Base-by-base conservation (phyloP, 83 land plant species). In the Picea abies region DNA sequence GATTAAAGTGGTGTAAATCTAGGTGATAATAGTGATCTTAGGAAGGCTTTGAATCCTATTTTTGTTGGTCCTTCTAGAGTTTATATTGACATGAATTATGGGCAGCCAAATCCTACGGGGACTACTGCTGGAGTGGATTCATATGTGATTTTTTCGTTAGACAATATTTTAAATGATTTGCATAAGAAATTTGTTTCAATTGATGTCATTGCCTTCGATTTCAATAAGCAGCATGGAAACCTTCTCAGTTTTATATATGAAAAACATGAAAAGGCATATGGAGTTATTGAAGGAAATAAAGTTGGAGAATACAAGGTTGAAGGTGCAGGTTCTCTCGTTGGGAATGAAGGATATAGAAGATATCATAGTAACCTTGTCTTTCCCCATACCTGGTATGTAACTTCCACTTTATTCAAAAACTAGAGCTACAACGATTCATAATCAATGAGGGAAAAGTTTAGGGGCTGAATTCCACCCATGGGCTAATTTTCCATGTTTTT, bases 151-250 rank as follows among this genome's bases (percentile, higher is more conserved):
- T 9, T 72, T n/a, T 72, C 52, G 2, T 72, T 41, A n/a, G 76
- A 72, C 20, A 22, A 72, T 15, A 72, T 72, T 72, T 6, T 72
- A 47, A 37, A 72, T 72, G 52, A 72, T 41, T 72, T 72, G 49
- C 76, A 72, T 11, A 72, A 72, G 76, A 41, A 72, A n/a, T n/a
- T 72, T 72, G 52, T 41, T 72, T 72, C 25, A 0, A 47, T 17
- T 72, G 49, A 72, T 72, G 49, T 37, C 22, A 72, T 37, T 6
- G 76, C 15, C 2, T 69, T 32, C 32, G 72, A 39, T 16, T 35
- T 32, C 17, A 69, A 19, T 35, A 35, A 35, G 41, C 7, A 32
- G 19, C 35, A 12, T 32, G 41, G 12, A 19, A 72, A 17, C 20
- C 49, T 47, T 72, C 76, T 41, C 8, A 11, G 76, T 6, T 72